A percentile compares a stretch with the other conserved stretches of the same genome.
Conservation (phyloP, 495 filamentous ascomycete species). For the Xylaria intraflava region DNA sequence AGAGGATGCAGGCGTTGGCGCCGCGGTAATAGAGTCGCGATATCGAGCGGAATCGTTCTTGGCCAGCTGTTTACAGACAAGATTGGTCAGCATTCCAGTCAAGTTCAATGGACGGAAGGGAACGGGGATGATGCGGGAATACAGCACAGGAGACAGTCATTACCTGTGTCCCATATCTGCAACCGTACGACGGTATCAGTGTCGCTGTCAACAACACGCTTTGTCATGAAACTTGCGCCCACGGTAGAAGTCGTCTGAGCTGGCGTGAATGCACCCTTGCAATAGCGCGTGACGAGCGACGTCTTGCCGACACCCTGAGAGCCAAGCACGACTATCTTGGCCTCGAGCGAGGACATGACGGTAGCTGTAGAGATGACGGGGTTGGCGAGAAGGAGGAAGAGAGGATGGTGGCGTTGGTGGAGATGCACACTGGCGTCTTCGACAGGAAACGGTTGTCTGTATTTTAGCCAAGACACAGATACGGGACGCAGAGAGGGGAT, state of each 20-base stretch:
- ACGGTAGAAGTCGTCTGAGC: constrained; percentile 70
- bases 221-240: constrained; percentile 90
- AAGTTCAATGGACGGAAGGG: background rate
- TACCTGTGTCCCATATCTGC: constrained; percentile 84
- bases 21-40: constrained; percentile 92
- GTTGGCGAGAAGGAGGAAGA: background rate
- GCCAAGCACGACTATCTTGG: constrained; percentile 87
- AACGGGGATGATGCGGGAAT: constrained; percentile 2
- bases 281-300: constrained; percentile 78
- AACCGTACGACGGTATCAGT: constrained; percentile 71
- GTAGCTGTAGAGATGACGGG: background rate
- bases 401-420: background rate
- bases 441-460: too few relatives aligned
- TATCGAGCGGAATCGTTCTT: constrained; percentile 91
- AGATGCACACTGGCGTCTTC: background rate
- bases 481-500: background rate
- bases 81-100: constrained; percentile 5
- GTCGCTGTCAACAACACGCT: constrained; percentile 80
- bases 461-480: background rate
- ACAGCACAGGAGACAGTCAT: background rate
- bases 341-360: constrained; percentile 62
- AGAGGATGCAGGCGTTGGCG: constrained; percentile 89
- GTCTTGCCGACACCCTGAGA: constrained; percentile 95
- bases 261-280: constrained; percentile 70
- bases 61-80: constrained; percentile 53